Evolutionary conservation across 1,139 yeast species (phyloP).

Genomic region (Hanseniaspora gamundiae): DNA sequence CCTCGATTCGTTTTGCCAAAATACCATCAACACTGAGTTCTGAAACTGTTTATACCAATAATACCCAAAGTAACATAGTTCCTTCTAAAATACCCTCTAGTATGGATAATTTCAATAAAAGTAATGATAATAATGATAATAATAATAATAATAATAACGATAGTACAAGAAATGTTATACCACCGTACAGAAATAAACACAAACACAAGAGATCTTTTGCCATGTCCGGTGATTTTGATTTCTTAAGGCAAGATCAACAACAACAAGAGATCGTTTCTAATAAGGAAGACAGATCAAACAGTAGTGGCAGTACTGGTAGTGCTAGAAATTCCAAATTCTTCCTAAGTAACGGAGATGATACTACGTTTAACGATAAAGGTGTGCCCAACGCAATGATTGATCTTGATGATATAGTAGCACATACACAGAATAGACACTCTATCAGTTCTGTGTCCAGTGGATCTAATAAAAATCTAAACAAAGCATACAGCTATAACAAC

Average conservation of each 20-base stretch:
- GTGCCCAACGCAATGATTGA: constrained; percentile 56
- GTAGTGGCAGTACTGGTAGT: neutral
- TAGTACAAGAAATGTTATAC: neutral
- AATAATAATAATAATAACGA: neutral
- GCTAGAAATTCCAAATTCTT: constrained; percentile 21
- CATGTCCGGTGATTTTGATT: constrained; percentile 61
- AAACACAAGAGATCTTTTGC: constrained; percentile 63
- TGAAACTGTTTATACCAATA: too few species aligned
- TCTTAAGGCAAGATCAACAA: constrained; percentile 12
- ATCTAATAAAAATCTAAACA: constrained; percentile 12
- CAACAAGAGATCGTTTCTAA: too few species aligned
- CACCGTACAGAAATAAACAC: constrained; percentile 34
- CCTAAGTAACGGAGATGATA: constrained; percentile 22
- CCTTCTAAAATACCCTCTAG: too few species aligned
- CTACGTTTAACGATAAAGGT: constrained; percentile 23
- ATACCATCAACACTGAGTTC: too few species aligned
- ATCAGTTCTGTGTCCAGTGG: constrained; percentile 5
- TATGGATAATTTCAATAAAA: neutral
- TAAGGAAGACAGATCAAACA: constrained; percentile 9
- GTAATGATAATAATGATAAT: neutral
- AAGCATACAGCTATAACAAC: neutral
- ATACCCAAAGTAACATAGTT: too few species aligned
- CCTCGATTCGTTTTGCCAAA: too few species aligned
- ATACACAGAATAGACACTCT: neutral
- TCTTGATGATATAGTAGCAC: constrained; percentile 34